Conservation (phyloP, 2,329 filamentous ascomycete species). For the Colletotrichum plurivorum region DNA sequence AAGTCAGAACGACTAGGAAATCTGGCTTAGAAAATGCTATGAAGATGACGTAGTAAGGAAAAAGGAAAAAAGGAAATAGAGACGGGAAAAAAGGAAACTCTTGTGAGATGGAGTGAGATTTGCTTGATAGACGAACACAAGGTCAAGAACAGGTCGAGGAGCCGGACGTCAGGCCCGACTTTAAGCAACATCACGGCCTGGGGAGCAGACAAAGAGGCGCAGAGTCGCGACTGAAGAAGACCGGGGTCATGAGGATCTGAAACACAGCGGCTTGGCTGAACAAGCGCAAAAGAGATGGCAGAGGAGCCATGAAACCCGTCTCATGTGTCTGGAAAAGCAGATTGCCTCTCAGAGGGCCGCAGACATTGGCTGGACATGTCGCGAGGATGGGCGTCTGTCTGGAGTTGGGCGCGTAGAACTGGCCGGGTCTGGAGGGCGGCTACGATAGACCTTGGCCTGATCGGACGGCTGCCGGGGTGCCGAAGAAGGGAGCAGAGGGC, state of each 20-base stretch:
- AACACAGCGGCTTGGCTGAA: conserved; percentile 44
- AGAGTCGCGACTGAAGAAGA: conserved; percentile 45
- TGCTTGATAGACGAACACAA: conserved; percentile 42
- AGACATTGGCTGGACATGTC: conserved; percentile 65
- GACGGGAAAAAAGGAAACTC: conserved; percentile 44
- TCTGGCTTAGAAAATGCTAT: conserved; percentile 38
- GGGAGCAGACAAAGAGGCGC: conserved; percentile 39
- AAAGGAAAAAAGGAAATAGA: conserved; percentile 44
- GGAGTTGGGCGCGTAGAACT: conserved; percentile 61
- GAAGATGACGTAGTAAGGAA: conserved; percentile 33
- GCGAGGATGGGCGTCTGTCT: conserved; percentile 63
- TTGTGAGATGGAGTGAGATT: conserved; percentile 41
- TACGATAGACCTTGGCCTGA: conserved; percentile 37
- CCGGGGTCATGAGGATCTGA: conserved; percentile 42
- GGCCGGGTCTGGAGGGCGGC: conserved; percentile 44
- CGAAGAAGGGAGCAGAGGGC: conserved; percentile 25
- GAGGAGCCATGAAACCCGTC: conserved; percentile 65
- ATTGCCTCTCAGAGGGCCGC: conserved; percentile 52
- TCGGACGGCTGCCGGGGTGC: conserved; percentile 37
- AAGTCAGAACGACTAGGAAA: conserved; percentile 30
- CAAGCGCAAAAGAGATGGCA: conserved; percentile 44
- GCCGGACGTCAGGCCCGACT: conserved; percentile 41
- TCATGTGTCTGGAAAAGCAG: conserved; percentile 64
- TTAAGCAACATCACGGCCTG: conserved; percentile 38
- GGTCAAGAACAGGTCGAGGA: conserved; percentile 35